Evolutionary conservation across 352 stramenopile species (phyloP).

Genomic region (Globisporangium abappressorium): DNA sequence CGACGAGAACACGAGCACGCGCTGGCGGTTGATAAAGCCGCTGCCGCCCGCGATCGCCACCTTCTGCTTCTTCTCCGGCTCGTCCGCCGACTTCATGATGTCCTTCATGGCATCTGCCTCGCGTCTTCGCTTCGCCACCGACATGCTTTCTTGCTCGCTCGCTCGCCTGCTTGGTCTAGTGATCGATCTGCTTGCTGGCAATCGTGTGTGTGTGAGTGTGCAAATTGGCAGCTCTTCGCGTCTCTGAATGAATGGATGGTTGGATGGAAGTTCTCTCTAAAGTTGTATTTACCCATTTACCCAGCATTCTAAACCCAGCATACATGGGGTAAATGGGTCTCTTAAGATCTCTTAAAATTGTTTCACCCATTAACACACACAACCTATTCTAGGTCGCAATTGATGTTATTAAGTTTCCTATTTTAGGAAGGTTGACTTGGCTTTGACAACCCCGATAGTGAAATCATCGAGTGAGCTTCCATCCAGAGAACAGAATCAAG

Average conservation of each 20-base stretch:
- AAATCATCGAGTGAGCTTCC: background rate
- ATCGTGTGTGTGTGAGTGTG: background rate
- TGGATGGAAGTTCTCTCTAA: background rate
- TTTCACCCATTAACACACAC: no score
- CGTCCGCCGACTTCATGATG: constrained; percentile 22
- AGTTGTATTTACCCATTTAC: background rate
- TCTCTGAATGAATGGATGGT: constrained; percentile 15
- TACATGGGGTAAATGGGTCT: no score
- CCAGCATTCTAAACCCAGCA: no score
- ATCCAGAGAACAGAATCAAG: constrained; percentile 3
- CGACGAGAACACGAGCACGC: constrained; percentile 91
- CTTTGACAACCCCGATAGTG: no score
- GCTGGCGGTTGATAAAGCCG: constrained; percentile 91
- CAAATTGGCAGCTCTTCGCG: constrained; percentile 20
- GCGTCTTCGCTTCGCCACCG: constrained; percentile 24
- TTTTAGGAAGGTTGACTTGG: no score
- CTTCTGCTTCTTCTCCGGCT: constrained; percentile 46
- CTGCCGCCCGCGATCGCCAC: constrained; percentile 25
- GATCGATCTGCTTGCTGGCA: constrained; percentile 9
- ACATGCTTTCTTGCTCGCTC: constrained; percentile 6
- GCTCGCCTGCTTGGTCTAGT: constrained; percentile 35
- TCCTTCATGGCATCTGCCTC: constrained; percentile 22
- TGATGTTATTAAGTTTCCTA: no score
- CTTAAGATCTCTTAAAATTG: no score
- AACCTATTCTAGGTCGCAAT: no score